Base-by-base conservation (phyloP, 805 yeast species). In the Kodamaea jinghongensis region DNA sequence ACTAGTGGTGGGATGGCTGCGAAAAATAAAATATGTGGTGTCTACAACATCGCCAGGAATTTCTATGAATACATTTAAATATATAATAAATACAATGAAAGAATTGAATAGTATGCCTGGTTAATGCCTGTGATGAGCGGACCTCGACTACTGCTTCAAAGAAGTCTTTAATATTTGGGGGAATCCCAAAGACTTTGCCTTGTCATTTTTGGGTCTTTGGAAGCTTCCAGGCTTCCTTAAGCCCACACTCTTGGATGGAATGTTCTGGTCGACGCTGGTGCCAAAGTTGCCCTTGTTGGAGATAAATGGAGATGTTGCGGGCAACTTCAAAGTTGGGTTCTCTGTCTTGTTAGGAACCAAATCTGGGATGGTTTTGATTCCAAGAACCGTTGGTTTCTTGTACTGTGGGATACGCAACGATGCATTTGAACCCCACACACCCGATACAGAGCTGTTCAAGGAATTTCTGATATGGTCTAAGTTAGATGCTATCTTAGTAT, bases 221-320 rank as follows among this genome's bases (percentile, higher is more conserved):
- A 63, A 63, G 44, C 60, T 59, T 23, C 63, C 60, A 5, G 70
- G 70, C 45, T 55, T 60, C 47, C 54, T 55, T 36, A 63, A 55
- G 8, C 55, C 55, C 11, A 39, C 27, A 8, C 27, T 30, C 12
- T 23, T 39, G 15, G 40, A 1, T 4, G 31, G 34, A 10, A 48
- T 26, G 17, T 28, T 31, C 28, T 34, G 34, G 5, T 26, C 34
- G 15, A 35, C n/a, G 8, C 29, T 39, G 11, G 6, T 16, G 5
- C 51, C 50, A 31, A 39, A 37, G 17, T 43, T 46, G 16, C 45
- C 45, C 41, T 58, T 61, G 41, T 61, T 56, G 6, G 67, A 61
- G 25, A 61, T 49, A 33, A 61, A 61, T 17, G 67, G 67, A 2
- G 65, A 60, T 2, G 52, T 31, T 3, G 45, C 36, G 6, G 56